Evolutionary conservation across 306 rosid species (phyloP).

Genomic region (Sicyos baderoa): DNA sequence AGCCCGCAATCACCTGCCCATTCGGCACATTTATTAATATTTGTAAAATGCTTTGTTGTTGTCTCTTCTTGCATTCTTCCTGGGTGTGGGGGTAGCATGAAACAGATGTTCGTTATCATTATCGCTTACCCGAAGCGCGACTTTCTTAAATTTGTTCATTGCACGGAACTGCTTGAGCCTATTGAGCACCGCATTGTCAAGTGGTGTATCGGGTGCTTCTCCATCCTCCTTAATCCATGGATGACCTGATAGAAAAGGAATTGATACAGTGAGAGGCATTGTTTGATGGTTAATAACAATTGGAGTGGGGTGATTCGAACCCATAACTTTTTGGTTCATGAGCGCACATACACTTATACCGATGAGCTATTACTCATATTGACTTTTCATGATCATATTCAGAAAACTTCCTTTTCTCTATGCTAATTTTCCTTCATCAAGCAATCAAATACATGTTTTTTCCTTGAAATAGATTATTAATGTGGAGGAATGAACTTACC

Average conservation of each 20-base stretch:
- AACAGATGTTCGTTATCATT: background rate
- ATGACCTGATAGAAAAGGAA: slow-evolving; percentile 18
- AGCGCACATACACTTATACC: no score
- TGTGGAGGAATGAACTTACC: slow-evolving; percentile 36
- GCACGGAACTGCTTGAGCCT: slow-evolving; percentile 97
- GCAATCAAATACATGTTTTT: background rate
- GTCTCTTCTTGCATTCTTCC: background rate
- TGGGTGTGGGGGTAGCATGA: background rate
- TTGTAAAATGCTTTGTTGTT: background rate
- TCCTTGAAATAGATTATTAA: background rate
- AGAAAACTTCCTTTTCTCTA: background rate
- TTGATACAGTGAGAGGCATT: slow-evolving; percentile 21
- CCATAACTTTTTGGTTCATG: no score
- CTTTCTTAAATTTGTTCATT: slow-evolving; percentile 96
- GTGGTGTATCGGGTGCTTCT: slow-evolving; percentile 93
- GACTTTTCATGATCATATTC: background rate
- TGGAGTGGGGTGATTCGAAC: no score
- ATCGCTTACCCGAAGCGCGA: slow-evolving; percentile 64
- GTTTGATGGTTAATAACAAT: background rate
- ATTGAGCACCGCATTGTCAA: slow-evolving; percentile 84
- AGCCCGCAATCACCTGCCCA: slow-evolving; percentile 82
- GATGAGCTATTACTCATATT: no score
- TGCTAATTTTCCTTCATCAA: background rate
- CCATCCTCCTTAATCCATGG: slow-evolving; percentile 96
- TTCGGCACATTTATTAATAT: background rate